Base-by-base conservation (phyloP, 1,139 yeast genomes). In the Debaryomyces psychrophilus region DNA sequence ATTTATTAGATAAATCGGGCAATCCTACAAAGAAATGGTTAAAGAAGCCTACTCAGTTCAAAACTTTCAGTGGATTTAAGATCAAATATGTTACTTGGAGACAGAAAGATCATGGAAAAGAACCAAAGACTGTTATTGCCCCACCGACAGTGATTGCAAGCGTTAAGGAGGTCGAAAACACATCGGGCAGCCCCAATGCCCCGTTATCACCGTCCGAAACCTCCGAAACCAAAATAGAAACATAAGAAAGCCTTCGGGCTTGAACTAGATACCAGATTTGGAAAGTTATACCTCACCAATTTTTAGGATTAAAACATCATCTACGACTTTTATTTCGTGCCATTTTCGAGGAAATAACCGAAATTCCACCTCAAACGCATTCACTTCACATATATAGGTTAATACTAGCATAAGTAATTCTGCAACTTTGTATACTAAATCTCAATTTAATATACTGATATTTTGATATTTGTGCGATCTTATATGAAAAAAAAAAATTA, bases 21-120 rank as follows among this genome's bases (percentile, higher is more conserved):
- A 71, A 66, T 44, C 79, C 81, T 18, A 70, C 73, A 31, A 70
- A 77, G 46, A 72, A 68, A 53, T 83, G 88, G 87, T 61, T 56
- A 7, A 79, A 79, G 55, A 66, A 68, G 44, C 75, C 78, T 1
- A 55, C 62, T 8, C 64, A 67, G 41, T 72, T 83, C 52, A 79
- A 78, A 60, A 76, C 83, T n/a, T 82, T 83, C 55, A 81, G 85
- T 9, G 87, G 88, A 9, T 79, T 76, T 56, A 72, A 72, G 50
- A 76, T 78, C 44, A 63, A 68, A n/a, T 67, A 81, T 50, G 59
- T 62, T 6, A 60, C 71, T 4, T 83, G 58, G 55, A 57, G 53
- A 22, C 58, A 55, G 14, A 57, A 56, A 31, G 57, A 56, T 33
- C 34, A 28, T 3, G 44, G 45, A 31, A 49, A 48, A 31, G 50